phyloP scores from a whole-genome alignment of 352 stramenopile genomes.

The Elongisporangium anandrum region DNA sequence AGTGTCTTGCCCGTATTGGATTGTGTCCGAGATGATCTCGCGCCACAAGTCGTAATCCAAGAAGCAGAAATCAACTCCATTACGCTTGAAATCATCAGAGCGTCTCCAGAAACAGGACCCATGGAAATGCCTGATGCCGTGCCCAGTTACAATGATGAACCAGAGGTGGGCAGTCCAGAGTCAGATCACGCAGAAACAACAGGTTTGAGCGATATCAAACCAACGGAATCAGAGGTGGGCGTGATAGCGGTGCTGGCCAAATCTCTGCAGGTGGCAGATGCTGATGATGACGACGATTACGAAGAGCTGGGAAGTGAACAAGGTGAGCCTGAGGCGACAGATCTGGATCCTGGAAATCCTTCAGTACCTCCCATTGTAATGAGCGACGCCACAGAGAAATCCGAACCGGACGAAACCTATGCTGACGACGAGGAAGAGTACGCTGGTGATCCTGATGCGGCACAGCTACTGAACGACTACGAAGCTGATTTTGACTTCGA shows the following conservation, averaged over 20 bases:
- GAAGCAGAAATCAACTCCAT: no score
- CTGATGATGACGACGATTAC: slow-evolving; percentile 7
- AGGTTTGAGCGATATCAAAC: no score
- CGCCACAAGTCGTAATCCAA: no score
- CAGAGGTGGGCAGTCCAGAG: no score
- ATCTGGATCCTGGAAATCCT: background rate
- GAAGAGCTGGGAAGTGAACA: slow-evolving; percentile 12
- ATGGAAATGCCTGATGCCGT: no score
- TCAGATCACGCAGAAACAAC: no score
- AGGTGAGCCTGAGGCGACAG: slow-evolving; percentile 7
- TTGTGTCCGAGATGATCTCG: no score
- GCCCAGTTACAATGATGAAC: no score
- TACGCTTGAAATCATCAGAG: no score
- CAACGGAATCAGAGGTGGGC: no score
- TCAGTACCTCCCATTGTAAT: background rate
- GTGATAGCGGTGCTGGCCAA: background rate
- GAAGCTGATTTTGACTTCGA: slow-evolving; percentile 15
- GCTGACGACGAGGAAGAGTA: background rate
- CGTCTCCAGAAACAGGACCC: no score
- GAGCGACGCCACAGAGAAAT: slow-evolving; percentile 6
- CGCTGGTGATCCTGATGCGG: background rate
- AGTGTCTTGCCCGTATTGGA: no score
- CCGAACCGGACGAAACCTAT: background rate
- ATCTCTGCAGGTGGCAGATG: background rate
- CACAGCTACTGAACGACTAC: slow-evolving; percentile 5